Conservation (phyloP, 345 rosid genomes). For the Citrus sinensis region DVS_A1.0 CM039164.1:174001-174500, state of each 20-base stretch:
- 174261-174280: conserved; percentile 49
- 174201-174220: conserved; percentile 5
- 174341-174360: conserved; percentile 51
- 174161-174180: conserved; percentile 8
- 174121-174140: conserved; percentile 15
- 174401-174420: conserved; percentile 55
- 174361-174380: conserved; percentile 56
- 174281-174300: conserved; percentile 54
- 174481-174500: conserved; percentile 10
- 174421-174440: conserved; percentile 15
- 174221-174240: not conserved
- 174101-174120: conserved; percentile 13
- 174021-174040: conserved; percentile 5
- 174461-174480: conserved; percentile 17
- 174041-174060: conserved; percentile 38
- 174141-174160: conserved; percentile 1
- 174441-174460: conserved; percentile 8
- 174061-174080: conserved; percentile 25
- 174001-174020: not conserved
- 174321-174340: conserved; percentile 59
- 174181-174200: conserved; percentile 17
- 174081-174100: conserved; percentile 19
- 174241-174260: conserved; percentile 24
- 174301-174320: conserved; percentile 58
- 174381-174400: conserved; percentile 60